Percentiles rank a stretch among this genome's conserved stretches.
Evolutionary conservation across 2,329 filamentous ascomycete species (phyloP).

Genomic region (Penicillium frequentans): DNA sequence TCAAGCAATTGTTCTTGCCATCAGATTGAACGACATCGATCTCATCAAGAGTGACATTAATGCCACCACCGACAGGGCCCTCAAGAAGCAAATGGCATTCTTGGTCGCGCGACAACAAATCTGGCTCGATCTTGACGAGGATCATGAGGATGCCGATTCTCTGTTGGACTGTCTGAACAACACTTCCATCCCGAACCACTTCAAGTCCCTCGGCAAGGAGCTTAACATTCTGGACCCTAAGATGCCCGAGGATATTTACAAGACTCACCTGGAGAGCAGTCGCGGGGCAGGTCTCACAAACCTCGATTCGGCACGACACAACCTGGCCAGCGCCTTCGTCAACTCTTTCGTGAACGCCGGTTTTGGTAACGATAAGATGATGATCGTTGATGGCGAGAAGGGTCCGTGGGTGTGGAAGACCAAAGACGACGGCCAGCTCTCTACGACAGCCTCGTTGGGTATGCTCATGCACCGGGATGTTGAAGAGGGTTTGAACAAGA

Average conservation of each 20-base stretch:
- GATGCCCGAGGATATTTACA: constrained; percentile 98
- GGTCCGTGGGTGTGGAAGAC: constrained; percentile 99
- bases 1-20: constrained; percentile 91
- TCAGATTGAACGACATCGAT: constrained; percentile 82
- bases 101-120: constrained; percentile 90
- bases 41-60: constrained; percentile 82
- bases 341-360: constrained; percentile 97
- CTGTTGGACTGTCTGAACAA: constrained; percentile 85
- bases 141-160: constrained; percentile 68
- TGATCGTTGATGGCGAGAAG: constrained; percentile 87
- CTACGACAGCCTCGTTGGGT: constrained; percentile 89
- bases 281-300: constrained; percentile 91
- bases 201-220: constrained; percentile 91
- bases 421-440: constrained; percentile 96
- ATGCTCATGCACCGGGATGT: constrained; percentile 93
- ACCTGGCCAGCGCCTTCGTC: constrained; percentile 92
- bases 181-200: constrained; percentile 82
- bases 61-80: constrained; percentile 72
- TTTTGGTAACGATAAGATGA: constrained; percentile 95
- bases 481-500: constrained; percentile 85
- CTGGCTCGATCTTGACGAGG: constrained; percentile 66
- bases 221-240: constrained; percentile 96
- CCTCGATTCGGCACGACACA: constrained; percentile 91
- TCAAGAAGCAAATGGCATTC: constrained; percentile 94
- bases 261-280: constrained; percentile 95